Percentiles rank a stretch among this genome's conserved stretches.
Evolutionary conservation across 495 filamentous ascomycete genomes (phyloP).

Genomic region (Neurospora sp.): DNA sequence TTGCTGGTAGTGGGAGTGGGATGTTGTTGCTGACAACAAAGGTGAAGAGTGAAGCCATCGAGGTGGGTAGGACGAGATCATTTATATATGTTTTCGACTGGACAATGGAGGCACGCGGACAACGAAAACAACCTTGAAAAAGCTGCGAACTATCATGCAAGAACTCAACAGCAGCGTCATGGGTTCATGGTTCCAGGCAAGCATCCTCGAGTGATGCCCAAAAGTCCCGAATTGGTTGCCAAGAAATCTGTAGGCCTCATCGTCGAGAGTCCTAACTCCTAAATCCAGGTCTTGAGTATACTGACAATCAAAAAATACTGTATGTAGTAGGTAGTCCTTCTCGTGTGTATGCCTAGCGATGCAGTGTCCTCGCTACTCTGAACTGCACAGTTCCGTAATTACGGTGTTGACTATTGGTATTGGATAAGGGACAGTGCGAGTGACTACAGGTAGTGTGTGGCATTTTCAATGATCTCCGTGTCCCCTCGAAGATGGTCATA

Average conservation of each 20-base stretch:
- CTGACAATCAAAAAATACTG: not conserved
- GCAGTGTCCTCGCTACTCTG: not conserved
- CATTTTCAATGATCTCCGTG: not conserved
- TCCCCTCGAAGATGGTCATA: not conserved
- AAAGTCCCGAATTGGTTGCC: not conserved
- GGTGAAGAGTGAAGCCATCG: not conserved
- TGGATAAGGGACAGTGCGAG: not conserved
- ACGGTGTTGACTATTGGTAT: not conserved
- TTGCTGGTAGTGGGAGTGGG: no score
- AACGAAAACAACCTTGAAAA: not conserved
- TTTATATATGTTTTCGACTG: not conserved
- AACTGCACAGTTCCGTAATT: not conserved
- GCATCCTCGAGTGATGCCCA: no score
- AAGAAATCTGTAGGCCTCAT: not conserved
- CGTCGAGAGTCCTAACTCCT: not conserved
- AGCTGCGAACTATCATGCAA: not conserved
- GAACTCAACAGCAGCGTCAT: not conserved
- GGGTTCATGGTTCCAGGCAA: not conserved
- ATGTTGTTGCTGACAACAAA: not conserved
- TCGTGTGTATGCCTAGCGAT: not conserved
- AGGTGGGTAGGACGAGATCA: not conserved
- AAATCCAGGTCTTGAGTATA: not conserved
- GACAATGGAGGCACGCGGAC: not conserved
- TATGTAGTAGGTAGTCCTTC: no score
- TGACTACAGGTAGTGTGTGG: not conserved